Evolutionary conservation across 345 rosid genomes (phyloP), one percentile per base, ranked within the genome.

Genomic region (Xanthoceras sorbifolium): DNA sequence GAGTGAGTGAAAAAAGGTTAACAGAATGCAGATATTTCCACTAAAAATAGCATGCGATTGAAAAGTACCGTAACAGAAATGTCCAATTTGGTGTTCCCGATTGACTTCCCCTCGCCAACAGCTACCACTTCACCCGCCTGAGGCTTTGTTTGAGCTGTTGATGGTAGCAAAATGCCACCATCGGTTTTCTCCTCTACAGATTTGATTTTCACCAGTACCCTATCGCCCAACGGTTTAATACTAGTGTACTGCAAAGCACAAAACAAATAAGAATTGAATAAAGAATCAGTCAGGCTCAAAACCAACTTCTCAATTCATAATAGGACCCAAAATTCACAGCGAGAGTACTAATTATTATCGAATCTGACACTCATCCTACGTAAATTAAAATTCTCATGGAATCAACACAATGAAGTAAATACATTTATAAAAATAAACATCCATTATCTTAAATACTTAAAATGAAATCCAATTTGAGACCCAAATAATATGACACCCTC

Each of bases 51-150:
- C 11, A 54, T 22, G 9, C 1, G n/a, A n/a, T 2, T 22, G 12
- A 2, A 20, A 34, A 44, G 18, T 8, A 91, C 97, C 90, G 89
- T 86, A 69, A 96, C 83, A 34, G 78, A 73, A 28, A 87, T 69
- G 5, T 87, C 91, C 72, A 93, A 8, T 72, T 89, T 92, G 61
- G 72, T 78, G 63, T 90, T 86, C 77, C 97, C 97, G 70, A 89
- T 59, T 5, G 93, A 74, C 86, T 83, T 92, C 26, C 99, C 98
- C 84, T 94, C 93, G 25, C 99, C 99, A 34, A 91, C 89, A 57
- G 94, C 98, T 46, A 96, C 90, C 6, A 96, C 98, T 79, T 94
- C 98, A 69, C 99, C 99, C 38, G 87, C 91, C 78, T 96, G 97
- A 70, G 98, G 94, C 79, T 94, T 96, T 20, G 92, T 69, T 75